Evolutionary conservation across 2,329 filamentous ascomycete species (phyloP), one percentile per base, ranked within the genome.

Genomic region (Epichloe scottii): DNA sequence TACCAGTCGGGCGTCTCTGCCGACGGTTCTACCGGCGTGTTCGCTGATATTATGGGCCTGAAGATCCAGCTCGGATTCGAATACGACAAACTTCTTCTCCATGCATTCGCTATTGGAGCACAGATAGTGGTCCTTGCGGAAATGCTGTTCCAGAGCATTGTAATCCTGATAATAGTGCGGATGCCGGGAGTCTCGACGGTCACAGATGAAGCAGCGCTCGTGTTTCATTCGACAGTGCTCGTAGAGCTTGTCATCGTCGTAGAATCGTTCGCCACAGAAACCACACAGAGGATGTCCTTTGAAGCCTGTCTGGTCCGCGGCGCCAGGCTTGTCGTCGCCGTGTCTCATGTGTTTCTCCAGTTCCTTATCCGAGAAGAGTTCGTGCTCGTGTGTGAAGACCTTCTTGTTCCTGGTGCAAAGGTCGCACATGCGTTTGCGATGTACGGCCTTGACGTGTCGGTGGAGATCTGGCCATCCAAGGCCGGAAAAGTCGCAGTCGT

Each of bases 1-100:
- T 5, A 98, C 90, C 23, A 85, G 71, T 48, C 90, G 79, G 4
- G 89, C 87, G 64, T 96, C 91, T 60, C 89, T 77, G 51, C 89
- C 76, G 2, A 85, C 82, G 58, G 91, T 86, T 61, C 95, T 96
- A 8, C 89, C 88, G 0, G 84, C 88, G 63, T 98, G 93, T 50
- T 84, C 79, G 59, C 86, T 84, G 10, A 98, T 70, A 64, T 95
- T 88, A 68, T 98, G 93, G 3, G 86, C 93, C 66, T 97, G 95
- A 45, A 98, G 71, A 61, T 98, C 93, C 74, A 98, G 83, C 62
- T 96, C 88, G 0, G 89, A 90, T 51, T 89, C 88, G 59, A 98
- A 98, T 0, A 97, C 93, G 33, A 97, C 86, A 63, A 97, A 96
- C 65, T 96, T 97, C 78, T 95, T 95, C 59, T 97, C 93, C 62